A percentile compares a stretch with the other conserved stretches of the same genome.
Conservation (phyloP, 1,139 yeast genomes). For the Hyphopichia fennica region DNA sequence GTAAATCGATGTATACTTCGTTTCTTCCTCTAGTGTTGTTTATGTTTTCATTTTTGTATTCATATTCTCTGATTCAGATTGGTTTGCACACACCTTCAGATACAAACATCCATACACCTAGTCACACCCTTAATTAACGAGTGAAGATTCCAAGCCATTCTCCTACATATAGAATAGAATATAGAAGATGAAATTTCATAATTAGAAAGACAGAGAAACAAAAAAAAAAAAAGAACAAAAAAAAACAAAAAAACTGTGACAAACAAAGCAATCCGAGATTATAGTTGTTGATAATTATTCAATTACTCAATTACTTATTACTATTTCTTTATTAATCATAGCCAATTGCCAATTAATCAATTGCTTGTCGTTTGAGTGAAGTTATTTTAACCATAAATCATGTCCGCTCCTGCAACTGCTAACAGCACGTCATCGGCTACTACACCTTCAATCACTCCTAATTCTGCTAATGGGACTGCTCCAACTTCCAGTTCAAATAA, state of each 20-base stretch:
- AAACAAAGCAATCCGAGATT: not conserved
- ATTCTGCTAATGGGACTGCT: not conserved
- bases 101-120: too few species aligned
- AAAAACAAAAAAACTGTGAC: not conserved
- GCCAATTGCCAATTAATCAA: too few species aligned
- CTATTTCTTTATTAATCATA: not conserved
- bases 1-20: too few species aligned
- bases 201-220: too few species aligned
- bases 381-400: too few species aligned
- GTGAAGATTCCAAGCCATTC: too few species aligned
- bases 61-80: too few species aligned
- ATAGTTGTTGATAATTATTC: not conserved
- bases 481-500: not conserved
- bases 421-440: not conserved
- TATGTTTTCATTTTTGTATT: too few species aligned
- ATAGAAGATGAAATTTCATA: not conserved
- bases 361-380: not conserved
- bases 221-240: too few species aligned
- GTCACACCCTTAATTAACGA: too few species aligned
- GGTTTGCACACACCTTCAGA: too few species aligned
- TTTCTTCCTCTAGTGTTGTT: too few species aligned
- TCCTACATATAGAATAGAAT: not conserved
- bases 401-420: not conserved
- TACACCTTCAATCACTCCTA: not conserved
- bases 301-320: not conserved